Percentiles rank a stretch among this genome's conserved stretches.
Conservation (phyloP, 306 rosid genomes). For the Prunus salicina region DNA sequence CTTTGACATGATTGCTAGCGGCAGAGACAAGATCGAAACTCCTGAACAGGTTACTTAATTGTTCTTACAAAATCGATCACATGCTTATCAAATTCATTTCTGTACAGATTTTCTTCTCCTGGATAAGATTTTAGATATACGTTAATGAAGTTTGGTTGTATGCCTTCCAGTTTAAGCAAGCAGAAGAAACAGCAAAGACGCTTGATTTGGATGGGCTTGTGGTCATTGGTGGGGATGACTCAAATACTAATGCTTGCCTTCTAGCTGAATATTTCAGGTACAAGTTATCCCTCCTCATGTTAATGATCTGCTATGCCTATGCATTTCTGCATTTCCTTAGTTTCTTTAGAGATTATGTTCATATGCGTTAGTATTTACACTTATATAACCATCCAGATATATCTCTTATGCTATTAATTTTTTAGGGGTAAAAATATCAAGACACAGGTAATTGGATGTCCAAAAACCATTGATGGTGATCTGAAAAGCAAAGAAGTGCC, state of each 20-base stretch:
- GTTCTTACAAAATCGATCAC: background rate
- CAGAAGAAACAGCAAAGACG: constrained; percentile 67
- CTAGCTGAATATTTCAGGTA: constrained; percentile 94
- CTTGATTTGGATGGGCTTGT: constrained; percentile 89
- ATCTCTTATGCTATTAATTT: background rate
- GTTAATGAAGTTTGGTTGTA: constrained; percentile 12
- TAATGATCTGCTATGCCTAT: background rate
- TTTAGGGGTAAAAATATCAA: constrained; percentile 69
- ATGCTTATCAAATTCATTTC: background rate
- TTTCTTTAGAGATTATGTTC: background rate
- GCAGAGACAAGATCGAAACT: constrained; percentile 93
- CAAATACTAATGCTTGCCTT: constrained; percentile 92
- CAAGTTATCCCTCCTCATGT: too few relatives aligned
- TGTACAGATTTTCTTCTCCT: background rate
- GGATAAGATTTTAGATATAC: background rate
- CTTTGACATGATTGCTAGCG: constrained; percentile 89
- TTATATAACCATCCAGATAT: background rate
- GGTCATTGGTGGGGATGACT: constrained; percentile 96
- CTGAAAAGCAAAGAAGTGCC: constrained; percentile 91
- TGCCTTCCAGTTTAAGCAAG: constrained; percentile 71
- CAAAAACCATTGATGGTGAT: constrained; percentile 93
- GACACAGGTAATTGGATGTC: constrained; percentile 83
- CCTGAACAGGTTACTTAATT: constrained; percentile 65
- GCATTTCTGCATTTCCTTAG: background rate
- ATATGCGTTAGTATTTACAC: background rate